Conservation (phyloP, 2,329 filamentous ascomycete species). For the Blastomyces percursus region DNA sequence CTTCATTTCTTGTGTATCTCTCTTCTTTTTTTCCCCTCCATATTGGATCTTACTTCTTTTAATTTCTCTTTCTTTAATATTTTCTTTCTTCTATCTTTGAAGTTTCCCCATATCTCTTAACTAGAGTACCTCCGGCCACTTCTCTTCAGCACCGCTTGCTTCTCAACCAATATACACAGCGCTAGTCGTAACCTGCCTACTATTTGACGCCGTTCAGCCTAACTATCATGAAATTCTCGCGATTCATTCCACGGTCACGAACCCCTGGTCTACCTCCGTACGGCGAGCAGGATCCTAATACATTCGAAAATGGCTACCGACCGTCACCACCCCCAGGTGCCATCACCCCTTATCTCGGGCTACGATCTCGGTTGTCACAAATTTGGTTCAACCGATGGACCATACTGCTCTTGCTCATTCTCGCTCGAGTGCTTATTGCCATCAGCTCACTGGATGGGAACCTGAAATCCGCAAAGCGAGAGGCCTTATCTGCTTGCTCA, state of each 20-base stretch:
- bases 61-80: conserved; percentile 13
- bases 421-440: conserved; percentile 69
- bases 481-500: conserved; percentile 81
- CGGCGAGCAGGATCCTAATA: conserved; percentile 28
- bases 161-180: not conserved
- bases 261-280: conserved; percentile 33
- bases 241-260: conserved; percentile 22
- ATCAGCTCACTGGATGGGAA: conserved; percentile 61
- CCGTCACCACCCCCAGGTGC: conserved; percentile 52
- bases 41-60: conserved; percentile 7
- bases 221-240: conserved; percentile 24
- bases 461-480: conserved; percentile 61
- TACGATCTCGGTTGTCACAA: conserved; percentile 82
- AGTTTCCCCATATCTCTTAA: not conserved
- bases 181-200: conserved; percentile 7
- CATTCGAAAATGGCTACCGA: conserved; percentile 40
- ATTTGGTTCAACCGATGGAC: conserved; percentile 98
- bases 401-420: conserved; percentile 71
- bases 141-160: not conserved
- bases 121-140: not conserved
- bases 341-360: conserved; percentile 82
- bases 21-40: conserved; percentile 9
- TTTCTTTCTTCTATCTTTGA: conserved; percentile 14
- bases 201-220: not conserved
- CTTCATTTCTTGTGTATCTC: conserved; percentile 11